These are phyloP conservation scores for Babjeviella inositovora DNA, from an alignment of 805 yeast species.

Conservation along the genomic window DNA sequence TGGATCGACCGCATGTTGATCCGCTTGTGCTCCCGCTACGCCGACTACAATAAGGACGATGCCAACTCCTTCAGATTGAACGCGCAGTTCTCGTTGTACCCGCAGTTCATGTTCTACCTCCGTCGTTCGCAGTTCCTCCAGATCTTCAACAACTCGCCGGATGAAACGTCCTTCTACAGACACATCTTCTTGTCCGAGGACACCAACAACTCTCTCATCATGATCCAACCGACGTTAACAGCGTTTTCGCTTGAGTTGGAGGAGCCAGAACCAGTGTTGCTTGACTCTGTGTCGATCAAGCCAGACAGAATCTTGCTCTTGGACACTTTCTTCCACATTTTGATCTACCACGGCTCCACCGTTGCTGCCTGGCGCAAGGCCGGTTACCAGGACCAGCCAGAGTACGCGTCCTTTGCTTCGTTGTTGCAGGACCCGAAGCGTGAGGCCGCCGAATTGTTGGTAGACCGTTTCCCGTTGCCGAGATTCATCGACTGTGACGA, in stretches of 20 bases:
- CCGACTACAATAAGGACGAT: slow-evolving; percentile 83
- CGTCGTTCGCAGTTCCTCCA: slow-evolving; percentile 93
- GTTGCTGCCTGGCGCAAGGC: slow-evolving; percentile 94
- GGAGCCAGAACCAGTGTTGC: slow-evolving; percentile 79
- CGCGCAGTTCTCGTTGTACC: slow-evolving; percentile 74
- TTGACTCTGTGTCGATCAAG: slow-evolving; percentile 85
- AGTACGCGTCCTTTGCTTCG: slow-evolving; percentile 75
- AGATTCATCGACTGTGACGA: slow-evolving; percentile 95
- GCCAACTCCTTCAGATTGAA: slow-evolving; percentile 70
- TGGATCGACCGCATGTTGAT: slow-evolving; percentile 92
- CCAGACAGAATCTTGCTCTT: slow-evolving; percentile 77
- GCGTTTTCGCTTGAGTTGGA: slow-evolving; percentile 63
- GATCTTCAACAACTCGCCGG: slow-evolving; percentile 96
- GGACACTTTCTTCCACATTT: slow-evolving; percentile 93
- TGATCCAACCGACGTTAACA: slow-evolving; percentile 95
- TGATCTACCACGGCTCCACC: slow-evolving; percentile 89
- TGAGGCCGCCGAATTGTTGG: slow-evolving; percentile 84
- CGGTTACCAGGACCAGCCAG: slow-evolving; percentile 85
- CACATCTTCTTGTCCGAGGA: slow-evolving; percentile 87
- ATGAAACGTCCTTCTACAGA: slow-evolving; percentile 94
- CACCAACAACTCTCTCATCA: slow-evolving; percentile 79
- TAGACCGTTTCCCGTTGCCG: slow-evolving; percentile 94
- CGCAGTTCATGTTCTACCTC: slow-evolving; percentile 90
- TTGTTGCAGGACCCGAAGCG: slow-evolving; percentile 78
- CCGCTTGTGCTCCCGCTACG: slow-evolving; percentile 81